phyloP scores from a whole-genome alignment of 192 early-diverging fungal species.

The Nowakowskiella sp. region DNA sequence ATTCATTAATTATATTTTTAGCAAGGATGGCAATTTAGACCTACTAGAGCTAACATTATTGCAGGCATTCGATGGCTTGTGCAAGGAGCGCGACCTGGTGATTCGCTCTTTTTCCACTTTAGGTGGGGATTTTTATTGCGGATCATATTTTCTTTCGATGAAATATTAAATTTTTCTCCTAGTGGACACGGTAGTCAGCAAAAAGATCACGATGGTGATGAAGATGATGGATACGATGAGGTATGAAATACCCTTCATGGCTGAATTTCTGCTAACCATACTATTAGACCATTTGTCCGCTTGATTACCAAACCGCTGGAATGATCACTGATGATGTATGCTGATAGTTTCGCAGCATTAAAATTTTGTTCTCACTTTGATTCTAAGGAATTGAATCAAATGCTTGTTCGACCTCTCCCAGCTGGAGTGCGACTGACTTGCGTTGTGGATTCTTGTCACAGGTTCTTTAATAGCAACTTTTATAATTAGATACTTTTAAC shows the following conservation, averaged over 20 bases:
- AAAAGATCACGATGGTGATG: slow-evolving; percentile 40
- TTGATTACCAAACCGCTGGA: slow-evolving; percentile 62
- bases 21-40: slow-evolving; percentile 1
- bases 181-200: slow-evolving; percentile 57
- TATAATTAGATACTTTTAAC: background rate
- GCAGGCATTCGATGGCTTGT: slow-evolving; percentile 63
- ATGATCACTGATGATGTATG: slow-evolving; percentile 58
- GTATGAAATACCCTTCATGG: slow-evolving; percentile 5
- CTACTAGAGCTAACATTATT: slow-evolving; percentile 49
- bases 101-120: slow-evolving; percentile 74
- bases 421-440: slow-evolving; percentile 61
- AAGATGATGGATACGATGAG: slow-evolving; percentile 34
- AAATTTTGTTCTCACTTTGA: background rate
- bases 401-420: slow-evolving; percentile 58
- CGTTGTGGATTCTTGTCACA: slow-evolving; percentile 68
- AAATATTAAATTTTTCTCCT: background rate
- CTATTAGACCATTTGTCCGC: slow-evolving; percentile 60
- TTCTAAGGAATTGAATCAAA: slow-evolving; percentile 42
- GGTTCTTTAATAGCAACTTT: background rate
- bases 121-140: slow-evolving; percentile 7
- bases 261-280: background rate
- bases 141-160: background rate
- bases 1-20: slow-evolving; percentile 21
- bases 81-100: slow-evolving; percentile 53
- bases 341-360: background rate